Conservation (phyloP, 768 basidiomycete species). For the Amanita fuliginea region DNA sequence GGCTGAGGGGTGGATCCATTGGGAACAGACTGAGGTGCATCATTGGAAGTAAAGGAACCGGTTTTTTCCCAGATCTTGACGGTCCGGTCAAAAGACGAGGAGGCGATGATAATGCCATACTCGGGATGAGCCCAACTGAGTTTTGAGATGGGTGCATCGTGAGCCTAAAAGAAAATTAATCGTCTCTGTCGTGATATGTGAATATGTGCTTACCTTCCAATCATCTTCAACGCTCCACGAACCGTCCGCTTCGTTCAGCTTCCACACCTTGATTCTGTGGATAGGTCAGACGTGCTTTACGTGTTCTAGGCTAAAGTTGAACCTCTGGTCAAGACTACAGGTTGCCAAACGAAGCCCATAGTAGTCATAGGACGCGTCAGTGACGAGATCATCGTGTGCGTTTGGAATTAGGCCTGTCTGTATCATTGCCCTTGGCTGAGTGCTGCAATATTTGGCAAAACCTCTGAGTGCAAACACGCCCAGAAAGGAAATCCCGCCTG, state of each 20-base stretch:
- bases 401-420: constrained; percentile 73
- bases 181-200: not conserved
- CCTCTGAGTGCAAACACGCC: not conserved
- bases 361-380: constrained; percentile 84
- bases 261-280: constrained; percentile 78
- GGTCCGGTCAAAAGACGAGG: constrained; percentile 81
- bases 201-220: constrained; percentile 61
- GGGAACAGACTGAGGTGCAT: constrained; percentile 15
- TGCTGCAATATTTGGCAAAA: not conserved
- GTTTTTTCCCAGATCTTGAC: constrained; percentile 89
- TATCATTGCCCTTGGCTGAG: constrained; percentile 33
- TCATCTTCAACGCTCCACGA: constrained; percentile 76
- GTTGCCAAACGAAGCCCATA: constrained; percentile 79
- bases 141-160: constrained; percentile 81
- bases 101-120: constrained; percentile 81
- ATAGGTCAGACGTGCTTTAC: constrained; percentile 6
- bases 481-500: not conserved
- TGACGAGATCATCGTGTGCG: constrained; percentile 72
- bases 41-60: constrained; percentile 17
- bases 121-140: constrained; percentile 90
- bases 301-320: constrained; percentile 8
- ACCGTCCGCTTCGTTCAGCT: constrained; percentile 58
- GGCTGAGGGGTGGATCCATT: constrained; percentile 17
- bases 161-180: constrained; percentile 46
- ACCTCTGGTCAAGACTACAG: constrained; percentile 78